Conservation (phyloP, 2,329 filamentous ascomycete species). For the Arthrocladium fulminans region DNA sequence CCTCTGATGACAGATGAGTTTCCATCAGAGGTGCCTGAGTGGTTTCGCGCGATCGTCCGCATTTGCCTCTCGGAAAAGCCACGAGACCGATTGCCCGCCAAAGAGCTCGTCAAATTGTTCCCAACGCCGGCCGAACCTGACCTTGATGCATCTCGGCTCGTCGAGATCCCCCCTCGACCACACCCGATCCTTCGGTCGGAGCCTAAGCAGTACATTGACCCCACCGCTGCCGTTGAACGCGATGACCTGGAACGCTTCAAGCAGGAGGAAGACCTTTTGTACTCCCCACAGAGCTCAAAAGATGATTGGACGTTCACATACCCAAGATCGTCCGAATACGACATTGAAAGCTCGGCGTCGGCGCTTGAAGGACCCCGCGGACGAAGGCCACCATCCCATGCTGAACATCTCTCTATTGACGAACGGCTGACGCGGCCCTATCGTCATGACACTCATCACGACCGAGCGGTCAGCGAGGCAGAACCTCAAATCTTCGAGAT, state of each 20-base stretch:
- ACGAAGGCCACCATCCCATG: conserved; percentile 17
- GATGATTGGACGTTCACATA: conserved; percentile 23
- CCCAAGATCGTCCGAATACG: conserved; percentile 21
- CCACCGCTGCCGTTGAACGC: conserved; percentile 21
- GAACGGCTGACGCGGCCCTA: conserved; percentile 16
- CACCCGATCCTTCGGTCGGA: conserved; percentile 11
- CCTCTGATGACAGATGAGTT: conserved; percentile 54
- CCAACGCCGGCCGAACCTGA: conserved; percentile 33
- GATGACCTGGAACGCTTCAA: conserved; percentile 22
- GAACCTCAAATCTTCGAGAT: conserved; percentile 20
- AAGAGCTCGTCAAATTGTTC: conserved; percentile 61
- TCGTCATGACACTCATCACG: conserved; percentile 9
- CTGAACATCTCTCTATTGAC: conserved; percentile 14
- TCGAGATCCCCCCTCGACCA: conserved; percentile 10
- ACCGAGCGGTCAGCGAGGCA: conserved; percentile 10
- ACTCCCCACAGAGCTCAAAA: conserved; percentile 22
- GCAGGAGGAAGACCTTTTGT: conserved; percentile 11
- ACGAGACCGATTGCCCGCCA: conserved; percentile 62
- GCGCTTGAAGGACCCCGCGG: conserved; percentile 19
- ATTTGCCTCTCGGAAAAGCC: conserved; percentile 70
- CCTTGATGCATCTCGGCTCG: not conserved
- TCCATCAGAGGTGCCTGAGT: conserved; percentile 60
- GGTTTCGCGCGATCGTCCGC: conserved; percentile 67
- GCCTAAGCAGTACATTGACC: conserved; percentile 21
- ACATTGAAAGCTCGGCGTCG: conserved; percentile 20